These are phyloP conservation scores for Purpureocillium lavendulum DNA, from an alignment of 2,329 filamentous ascomycete species.

Conservation along the genomic window DNA sequence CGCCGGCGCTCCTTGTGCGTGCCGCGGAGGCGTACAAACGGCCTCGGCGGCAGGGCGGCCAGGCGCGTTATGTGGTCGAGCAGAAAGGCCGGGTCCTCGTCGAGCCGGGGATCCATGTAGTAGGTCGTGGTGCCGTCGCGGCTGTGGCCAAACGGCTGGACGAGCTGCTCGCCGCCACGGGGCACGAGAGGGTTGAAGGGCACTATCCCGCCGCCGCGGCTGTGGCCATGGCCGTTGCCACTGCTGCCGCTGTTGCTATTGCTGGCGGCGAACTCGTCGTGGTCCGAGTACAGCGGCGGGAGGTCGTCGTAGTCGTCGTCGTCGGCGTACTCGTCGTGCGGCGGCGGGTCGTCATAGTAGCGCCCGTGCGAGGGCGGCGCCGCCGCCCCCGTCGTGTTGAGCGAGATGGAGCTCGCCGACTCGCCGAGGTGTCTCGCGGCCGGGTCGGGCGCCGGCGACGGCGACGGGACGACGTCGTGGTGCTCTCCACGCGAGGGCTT, in stretches of 20 bases:
- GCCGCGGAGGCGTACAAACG: slow-evolving; percentile 43
- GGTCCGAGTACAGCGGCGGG: slow-evolving; percentile 36
- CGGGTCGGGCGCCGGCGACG: slow-evolving; percentile 3
- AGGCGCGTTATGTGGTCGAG: slow-evolving; percentile 34
- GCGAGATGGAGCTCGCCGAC: slow-evolving; percentile 16
- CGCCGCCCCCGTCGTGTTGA: slow-evolving; percentile 11
- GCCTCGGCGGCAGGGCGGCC: slow-evolving; percentile 41
- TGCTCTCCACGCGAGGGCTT: slow-evolving; percentile 10
- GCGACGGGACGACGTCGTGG: slow-evolving; percentile 5
- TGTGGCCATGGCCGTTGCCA: background rate
- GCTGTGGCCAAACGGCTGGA: slow-evolving; percentile 22
- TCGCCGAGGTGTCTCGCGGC: slow-evolving; percentile 16
- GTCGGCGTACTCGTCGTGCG: slow-evolving; percentile 3
- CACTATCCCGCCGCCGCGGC: slow-evolving; percentile 1
- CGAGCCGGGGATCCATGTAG: slow-evolving; percentile 37
- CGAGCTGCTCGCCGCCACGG: slow-evolving; percentile 7
- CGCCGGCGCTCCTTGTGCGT: slow-evolving; percentile 36
- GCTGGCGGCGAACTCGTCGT: slow-evolving; percentile 14
- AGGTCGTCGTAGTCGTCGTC: slow-evolving; percentile 29
- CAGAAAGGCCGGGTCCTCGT: slow-evolving; percentile 33
- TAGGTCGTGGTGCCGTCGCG: slow-evolving; percentile 21
- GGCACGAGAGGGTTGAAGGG: slow-evolving; percentile 17
- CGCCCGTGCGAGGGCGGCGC: slow-evolving; percentile 14
- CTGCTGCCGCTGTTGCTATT: slow-evolving; percentile 3
- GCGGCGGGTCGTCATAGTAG: slow-evolving; percentile 27